Evolutionary conservation across 31 red algal species (phyloP), one percentile per base, ranked within the genome.

Genomic region (Odonthalia washingtoniensis): DNA sequence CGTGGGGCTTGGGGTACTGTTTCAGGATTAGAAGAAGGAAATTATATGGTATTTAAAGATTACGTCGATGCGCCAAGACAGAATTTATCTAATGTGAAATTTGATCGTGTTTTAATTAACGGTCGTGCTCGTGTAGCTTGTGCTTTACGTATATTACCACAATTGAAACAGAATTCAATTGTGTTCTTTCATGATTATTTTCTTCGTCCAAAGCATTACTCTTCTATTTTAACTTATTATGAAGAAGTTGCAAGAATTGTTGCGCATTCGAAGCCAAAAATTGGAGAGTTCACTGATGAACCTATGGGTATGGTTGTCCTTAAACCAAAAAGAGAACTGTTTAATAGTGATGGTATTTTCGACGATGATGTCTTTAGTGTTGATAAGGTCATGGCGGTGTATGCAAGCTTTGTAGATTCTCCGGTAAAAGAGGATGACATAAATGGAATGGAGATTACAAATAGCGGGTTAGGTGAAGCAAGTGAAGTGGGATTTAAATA

Each of bases 181-280:
- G 86, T 94, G 9, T 94, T 94, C 72, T 78, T 94, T 40, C 92
- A 94, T 52, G 92, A 94, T 70, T 93, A 49, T 33, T 77, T 87
- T 12, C 65, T 85, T 14, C 92, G 92, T 17, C 81, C 86, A 2
- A 74, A 42, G 3, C 86, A 89, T 41, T 94, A 94, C 74, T 70
- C 86, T 1, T 49, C 63, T 44, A 70, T 94, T 1, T 85, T 94
- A 18, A 35, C 46, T 21, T 94, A 81, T 44, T 94, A 94, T 61
- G 77, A 82, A 61, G 83, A 87, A 39, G 72, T 94, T 34, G 92
- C 92, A 35, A 85, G 92, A 27, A 72, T 94, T 6, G 74, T 73
- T 1, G 92, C 91, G 14, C 88, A 90, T 44, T 68, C 44, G 21
- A 57, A 9, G 12, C 49, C 49, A 4, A 38, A 68, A 6, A 78